A percentile compares a stretch with the other conserved stretches of the same genome.
phyloP scores from a whole-genome alignment of 345 rosid species.

The Leavenworthia alabamica region DNA sequence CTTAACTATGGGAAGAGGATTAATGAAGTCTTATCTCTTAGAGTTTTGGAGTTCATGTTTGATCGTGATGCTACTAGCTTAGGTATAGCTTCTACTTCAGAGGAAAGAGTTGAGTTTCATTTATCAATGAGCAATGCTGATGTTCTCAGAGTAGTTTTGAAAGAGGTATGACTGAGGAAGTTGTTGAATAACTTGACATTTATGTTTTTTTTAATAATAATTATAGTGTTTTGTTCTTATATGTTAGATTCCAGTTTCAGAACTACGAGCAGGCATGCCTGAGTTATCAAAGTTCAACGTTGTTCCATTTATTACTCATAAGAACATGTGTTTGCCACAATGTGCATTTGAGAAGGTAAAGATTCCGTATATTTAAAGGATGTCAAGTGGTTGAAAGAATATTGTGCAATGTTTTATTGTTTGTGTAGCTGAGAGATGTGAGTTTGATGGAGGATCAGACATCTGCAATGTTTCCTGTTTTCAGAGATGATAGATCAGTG shows the following conservation, averaged over 20 bases:
- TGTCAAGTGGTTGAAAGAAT: neutral
- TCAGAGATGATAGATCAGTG: constrained; percentile 1
- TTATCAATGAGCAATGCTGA: constrained; percentile 3
- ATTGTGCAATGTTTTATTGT: neutral
- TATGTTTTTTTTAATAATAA: neutral
- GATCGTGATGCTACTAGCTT: neutral
- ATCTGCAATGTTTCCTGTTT: constrained; percentile 10
- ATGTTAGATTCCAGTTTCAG: constrained; percentile 25
- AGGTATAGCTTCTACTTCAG: constrained; percentile 1
- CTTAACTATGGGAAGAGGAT: constrained; percentile 22
- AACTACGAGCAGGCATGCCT: constrained; percentile 20
- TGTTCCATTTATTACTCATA: constrained; percentile 30
- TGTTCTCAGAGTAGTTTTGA: constrained; percentile 24
- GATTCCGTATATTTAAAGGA: neutral
- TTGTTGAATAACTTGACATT: neutral
- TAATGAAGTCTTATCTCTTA: constrained; percentile 24
- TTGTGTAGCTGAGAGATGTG: constrained; percentile 17
- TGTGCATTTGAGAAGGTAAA: constrained; percentile 29
- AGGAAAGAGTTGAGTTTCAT: constrained; percentile 19
- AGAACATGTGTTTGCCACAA: constrained; percentile 23
- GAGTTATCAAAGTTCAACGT: constrained; percentile 27
- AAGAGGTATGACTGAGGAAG: constrained; percentile 9
- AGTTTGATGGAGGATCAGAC: constrained; percentile 12
- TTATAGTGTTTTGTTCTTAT: neutral
- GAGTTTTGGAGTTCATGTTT: constrained; percentile 28